Conservation (phyloP, 306 rosid genomes). For the Fagus sylvatica region DNA sequence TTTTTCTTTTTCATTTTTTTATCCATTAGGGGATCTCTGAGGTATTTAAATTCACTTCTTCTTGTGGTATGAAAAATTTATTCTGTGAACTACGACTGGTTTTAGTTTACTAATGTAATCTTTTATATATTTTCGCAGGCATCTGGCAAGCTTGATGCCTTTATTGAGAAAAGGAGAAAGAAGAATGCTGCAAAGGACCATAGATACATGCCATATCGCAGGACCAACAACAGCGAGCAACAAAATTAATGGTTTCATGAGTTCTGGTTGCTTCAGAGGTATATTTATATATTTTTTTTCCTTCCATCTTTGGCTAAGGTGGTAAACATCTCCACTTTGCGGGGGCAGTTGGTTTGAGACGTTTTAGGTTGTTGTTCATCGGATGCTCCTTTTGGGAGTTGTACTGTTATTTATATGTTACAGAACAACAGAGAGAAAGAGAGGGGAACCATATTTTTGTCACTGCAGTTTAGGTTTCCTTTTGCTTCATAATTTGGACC, state of each 20-base stretch:
- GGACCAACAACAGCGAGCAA: constrained; percentile 28
- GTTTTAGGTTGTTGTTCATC: not conserved
- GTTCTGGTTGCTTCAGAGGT: not conserved
- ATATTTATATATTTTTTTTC: not conserved
- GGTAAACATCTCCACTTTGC: not conserved
- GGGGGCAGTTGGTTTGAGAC: not conserved
- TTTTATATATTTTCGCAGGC: constrained; percentile 31
- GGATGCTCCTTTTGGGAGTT: no score
- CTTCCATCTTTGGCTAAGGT: not conserved
- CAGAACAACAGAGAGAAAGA: no score
- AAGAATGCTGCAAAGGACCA: constrained; percentile 87
- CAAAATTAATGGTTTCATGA: not conserved
- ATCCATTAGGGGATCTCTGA: not conserved
- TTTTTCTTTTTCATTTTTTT: no score
- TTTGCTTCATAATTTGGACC: no score
- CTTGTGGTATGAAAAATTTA: not conserved
- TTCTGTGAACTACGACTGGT: not conserved
- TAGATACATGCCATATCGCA: constrained; percentile 72
- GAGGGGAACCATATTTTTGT: no score
- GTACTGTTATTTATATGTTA: no score
- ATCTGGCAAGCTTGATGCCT: constrained; percentile 74
- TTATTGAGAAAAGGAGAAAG: constrained; percentile 67
- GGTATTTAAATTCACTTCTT: not conserved
- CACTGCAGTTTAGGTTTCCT: no score
- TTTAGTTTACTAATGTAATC: not conserved